phyloP scores from a whole-genome alignment of 2,329 filamentous ascomycete species.

The Aspergillus pseudoglaucus region DNA sequence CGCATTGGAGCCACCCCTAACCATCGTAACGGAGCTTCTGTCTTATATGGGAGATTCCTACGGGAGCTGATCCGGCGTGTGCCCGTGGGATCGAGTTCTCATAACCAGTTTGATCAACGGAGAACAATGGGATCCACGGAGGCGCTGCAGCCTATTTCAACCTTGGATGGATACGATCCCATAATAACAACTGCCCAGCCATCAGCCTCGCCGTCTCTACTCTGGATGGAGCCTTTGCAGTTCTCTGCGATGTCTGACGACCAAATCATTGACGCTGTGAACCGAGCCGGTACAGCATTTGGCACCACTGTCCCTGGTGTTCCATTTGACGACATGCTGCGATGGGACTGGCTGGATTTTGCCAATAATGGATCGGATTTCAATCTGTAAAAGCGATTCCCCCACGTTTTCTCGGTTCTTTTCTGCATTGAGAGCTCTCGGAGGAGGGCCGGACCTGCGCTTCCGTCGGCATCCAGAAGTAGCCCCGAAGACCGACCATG shows the following conservation, averaged over 20 bases:
- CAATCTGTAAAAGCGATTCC: conserved; percentile 11
- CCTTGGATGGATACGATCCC: conserved; percentile 12
- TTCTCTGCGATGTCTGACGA: conserved; percentile 66
- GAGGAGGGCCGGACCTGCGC: conserved; percentile 4
- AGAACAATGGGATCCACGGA: conserved; percentile 7
- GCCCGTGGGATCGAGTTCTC: conserved; percentile 15
- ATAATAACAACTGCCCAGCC: conserved; percentile 18
- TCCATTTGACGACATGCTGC: conserved; percentile 54
- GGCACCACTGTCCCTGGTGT: conserved; percentile 51
- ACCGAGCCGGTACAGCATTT: conserved; percentile 56
- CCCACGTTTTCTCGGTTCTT: too few relatives aligned
- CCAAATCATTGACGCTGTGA: conserved; percentile 61
- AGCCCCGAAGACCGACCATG: conserved; percentile 17
- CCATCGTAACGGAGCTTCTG: conserved; percentile 62
- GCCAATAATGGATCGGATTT: conserved; percentile 20
- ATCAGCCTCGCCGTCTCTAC: conserved; percentile 21
- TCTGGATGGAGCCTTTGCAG: conserved; percentile 50
- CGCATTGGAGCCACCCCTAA: conserved; percentile 60
- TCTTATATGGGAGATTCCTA: conserved; percentile 52
- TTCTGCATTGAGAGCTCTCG: not conserved
- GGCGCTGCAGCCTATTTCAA: conserved; percentile 7
- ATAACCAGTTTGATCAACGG: conserved; percentile 7
- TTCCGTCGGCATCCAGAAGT: conserved; percentile 22
- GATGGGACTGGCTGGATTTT: conserved; percentile 52
- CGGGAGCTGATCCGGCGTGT: conserved; percentile 42